Conservation (phyloP, 2,329 filamentous ascomycete genomes). For the Capronia epimyces region DNA sequence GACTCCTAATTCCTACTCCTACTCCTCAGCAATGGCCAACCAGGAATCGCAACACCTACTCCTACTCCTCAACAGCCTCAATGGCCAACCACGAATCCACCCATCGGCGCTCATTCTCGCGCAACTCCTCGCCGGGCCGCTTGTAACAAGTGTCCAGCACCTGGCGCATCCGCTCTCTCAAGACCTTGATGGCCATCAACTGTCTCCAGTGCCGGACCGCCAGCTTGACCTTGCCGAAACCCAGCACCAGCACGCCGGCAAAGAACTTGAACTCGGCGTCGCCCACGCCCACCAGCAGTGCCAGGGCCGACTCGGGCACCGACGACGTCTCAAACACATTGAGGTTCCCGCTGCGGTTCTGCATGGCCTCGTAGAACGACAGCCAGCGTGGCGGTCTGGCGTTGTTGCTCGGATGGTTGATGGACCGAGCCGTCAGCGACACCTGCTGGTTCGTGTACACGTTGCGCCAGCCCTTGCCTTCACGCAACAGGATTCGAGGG, state of each 20-base stretch:
- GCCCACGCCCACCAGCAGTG: slow-evolving; percentile 76
- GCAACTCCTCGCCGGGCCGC: slow-evolving; percentile 8
- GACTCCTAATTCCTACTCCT: too few species aligned
- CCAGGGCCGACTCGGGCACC: slow-evolving; percentile 74
- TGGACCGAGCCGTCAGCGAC: slow-evolving; percentile 77
- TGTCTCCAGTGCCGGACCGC: slow-evolving; percentile 82
- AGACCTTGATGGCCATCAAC: slow-evolving; percentile 78
- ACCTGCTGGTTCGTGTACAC: slow-evolving; percentile 89
- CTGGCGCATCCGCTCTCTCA: slow-evolving; percentile 45
- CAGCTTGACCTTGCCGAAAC: slow-evolving; percentile 81
- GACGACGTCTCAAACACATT: slow-evolving; percentile 86
- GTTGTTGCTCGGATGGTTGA: slow-evolving; percentile 52
- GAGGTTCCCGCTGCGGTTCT: slow-evolving; percentile 69
- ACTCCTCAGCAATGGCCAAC: too few species aligned
- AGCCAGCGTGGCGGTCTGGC: slow-evolving; percentile 61
- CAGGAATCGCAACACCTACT: neutral
- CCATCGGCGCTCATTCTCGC: slow-evolving; percentile 10
- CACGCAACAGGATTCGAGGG: slow-evolving; percentile 78
- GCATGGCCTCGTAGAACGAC: slow-evolving; percentile 97
- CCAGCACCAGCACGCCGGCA: slow-evolving; percentile 77
- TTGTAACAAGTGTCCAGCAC: slow-evolving; percentile 14
- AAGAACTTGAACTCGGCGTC: slow-evolving; percentile 88
- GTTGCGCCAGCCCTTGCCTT: slow-evolving; percentile 83
- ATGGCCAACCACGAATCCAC: slow-evolving; percentile 23
- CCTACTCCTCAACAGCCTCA: slow-evolving; percentile 6